Percentiles rank a stretch among this genome's conserved stretches.
Evolutionary conservation across 441 rosid genomes (phyloP).

Genomic region (Croton laevigatus): DNA sequence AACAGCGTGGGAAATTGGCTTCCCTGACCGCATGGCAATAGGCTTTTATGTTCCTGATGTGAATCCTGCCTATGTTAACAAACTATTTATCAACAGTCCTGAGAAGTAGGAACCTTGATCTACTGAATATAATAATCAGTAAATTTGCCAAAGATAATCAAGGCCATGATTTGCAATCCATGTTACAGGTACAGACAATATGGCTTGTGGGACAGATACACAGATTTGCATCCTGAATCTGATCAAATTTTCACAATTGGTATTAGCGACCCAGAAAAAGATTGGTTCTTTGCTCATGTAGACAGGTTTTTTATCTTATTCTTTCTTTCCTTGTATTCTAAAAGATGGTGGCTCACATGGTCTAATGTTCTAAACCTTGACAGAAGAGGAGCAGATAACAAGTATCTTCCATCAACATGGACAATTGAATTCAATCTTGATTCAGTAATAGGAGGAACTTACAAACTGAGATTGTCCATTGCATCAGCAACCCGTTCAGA

Average conservation of each 20-base stretch:
- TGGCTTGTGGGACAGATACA: constrained; percentile 42
- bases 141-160: neutral
- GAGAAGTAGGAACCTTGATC: constrained; percentile 27
- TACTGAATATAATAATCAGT: neutral
- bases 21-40: constrained; percentile 36
- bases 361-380: constrained; percentile 4
- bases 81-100: constrained; percentile 31
- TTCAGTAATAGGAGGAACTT: constrained; percentile 23
- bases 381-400: constrained; percentile 31
- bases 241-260: constrained; percentile 39
- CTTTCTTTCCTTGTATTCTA: neutral
- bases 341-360: neutral
- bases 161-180: neutral
- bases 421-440: constrained; percentile 28
- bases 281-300: constrained; percentile 44
- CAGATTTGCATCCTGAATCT: constrained; percentile 33
- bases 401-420: constrained; percentile 37
- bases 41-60: constrained; percentile 38
- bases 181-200: constrained; percentile 40
- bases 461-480: constrained; percentile 30
- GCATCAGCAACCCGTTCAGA: constrained; percentile 24
- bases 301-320: constrained; percentile 25
- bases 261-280: constrained; percentile 25
- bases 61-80: constrained; percentile 38
- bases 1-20: constrained; percentile 41